These are phyloP conservation scores for Penicillium tannophilum DNA, from an alignment of 495 filamentous ascomycete genomes.

Conservation along the genomic window DNA sequence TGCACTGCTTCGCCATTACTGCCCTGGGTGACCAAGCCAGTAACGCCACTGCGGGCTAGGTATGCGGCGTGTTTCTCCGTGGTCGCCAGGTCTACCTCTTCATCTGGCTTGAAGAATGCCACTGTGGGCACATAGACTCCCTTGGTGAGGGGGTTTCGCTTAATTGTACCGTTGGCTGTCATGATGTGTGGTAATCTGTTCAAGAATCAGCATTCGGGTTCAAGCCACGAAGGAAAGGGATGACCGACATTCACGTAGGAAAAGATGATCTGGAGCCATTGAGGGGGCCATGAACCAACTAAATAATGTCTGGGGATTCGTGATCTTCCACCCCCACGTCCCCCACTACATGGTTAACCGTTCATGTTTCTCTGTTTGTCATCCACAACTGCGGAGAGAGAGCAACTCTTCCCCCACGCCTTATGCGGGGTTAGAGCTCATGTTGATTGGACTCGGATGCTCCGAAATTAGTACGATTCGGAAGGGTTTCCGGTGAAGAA, in stretches of 20 bases:
- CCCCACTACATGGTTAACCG: constrained; percentile 20
- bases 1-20: constrained; percentile 91
- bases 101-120: constrained; percentile 65
- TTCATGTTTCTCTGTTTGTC: constrained; percentile 13
- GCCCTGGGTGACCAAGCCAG: constrained; percentile 82
- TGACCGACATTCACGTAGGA: neutral
- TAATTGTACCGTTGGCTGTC: constrained; percentile 27
- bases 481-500: constrained; percentile 15
- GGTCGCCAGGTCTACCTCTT: constrained; percentile 66
- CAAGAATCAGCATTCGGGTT: neutral
- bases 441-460: neutral
- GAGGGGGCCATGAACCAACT: constrained; percentile 11
- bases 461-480: neutral
- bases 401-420: constrained; percentile 17
- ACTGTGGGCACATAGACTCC: constrained; percentile 73
- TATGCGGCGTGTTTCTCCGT: constrained; percentile 76
- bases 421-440: constrained; percentile 22
- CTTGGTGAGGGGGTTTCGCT: constrained; percentile 34
- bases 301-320: constrained; percentile 19
- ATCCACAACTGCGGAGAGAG: constrained; percentile 1
- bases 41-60: constrained; percentile 78
- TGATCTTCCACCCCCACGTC: constrained; percentile 28
- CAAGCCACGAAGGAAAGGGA: neutral
- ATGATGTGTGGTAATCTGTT: constrained; percentile 16
- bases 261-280: neutral